phyloP scores from a whole-genome alignment of 1,284 basidiomycete species.

The Cryptococcus hybrid region DNA sequence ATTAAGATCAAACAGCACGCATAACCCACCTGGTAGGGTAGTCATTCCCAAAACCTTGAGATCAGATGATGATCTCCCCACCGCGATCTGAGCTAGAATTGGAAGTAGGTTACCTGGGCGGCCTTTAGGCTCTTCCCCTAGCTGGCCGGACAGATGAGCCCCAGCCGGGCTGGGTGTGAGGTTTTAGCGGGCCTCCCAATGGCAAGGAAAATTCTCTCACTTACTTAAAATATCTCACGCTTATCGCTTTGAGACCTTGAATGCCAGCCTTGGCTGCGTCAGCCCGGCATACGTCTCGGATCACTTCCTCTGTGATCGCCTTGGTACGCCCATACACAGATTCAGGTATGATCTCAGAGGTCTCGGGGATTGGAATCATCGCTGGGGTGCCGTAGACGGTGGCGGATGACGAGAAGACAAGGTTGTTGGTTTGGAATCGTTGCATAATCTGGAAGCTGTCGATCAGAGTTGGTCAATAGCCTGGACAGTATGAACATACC shows the following conservation, averaged over 20 bases:
- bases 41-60: slow-evolving; percentile 94
- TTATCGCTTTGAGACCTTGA: neutral
- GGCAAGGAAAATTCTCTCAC: slow-evolving; percentile 53
- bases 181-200: neutral
- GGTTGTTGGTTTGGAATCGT: slow-evolving; percentile 72
- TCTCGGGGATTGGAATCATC: slow-evolving; percentile 89
- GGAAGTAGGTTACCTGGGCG: slow-evolving; percentile 95
- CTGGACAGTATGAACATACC: no score
- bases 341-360: slow-evolving; percentile 80
- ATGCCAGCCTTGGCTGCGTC: slow-evolving; percentile 25
- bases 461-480: no score
- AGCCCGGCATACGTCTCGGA: slow-evolving; percentile 85
- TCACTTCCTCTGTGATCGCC: slow-evolving; percentile 85
- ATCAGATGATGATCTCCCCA: slow-evolving; percentile 79
- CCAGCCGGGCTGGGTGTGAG: slow-evolving; percentile 76
- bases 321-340: slow-evolving; percentile 95
- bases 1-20: neutral
- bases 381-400: slow-evolving; percentile 98
- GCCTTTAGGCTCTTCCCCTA: slow-evolving; percentile 95
- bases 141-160: slow-evolving; percentile 90
- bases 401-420: slow-evolving; percentile 97
- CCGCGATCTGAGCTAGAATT: slow-evolving; percentile 90
- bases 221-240: slow-evolving; percentile 86
- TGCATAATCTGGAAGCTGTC: slow-evolving; percentile 47
- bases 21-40: slow-evolving; percentile 82